Evolutionary conservation across 768 basidiomycete species (phyloP), one percentile per base, ranked within the genome.

Genomic region (Albatrellus ellisii): DNA sequence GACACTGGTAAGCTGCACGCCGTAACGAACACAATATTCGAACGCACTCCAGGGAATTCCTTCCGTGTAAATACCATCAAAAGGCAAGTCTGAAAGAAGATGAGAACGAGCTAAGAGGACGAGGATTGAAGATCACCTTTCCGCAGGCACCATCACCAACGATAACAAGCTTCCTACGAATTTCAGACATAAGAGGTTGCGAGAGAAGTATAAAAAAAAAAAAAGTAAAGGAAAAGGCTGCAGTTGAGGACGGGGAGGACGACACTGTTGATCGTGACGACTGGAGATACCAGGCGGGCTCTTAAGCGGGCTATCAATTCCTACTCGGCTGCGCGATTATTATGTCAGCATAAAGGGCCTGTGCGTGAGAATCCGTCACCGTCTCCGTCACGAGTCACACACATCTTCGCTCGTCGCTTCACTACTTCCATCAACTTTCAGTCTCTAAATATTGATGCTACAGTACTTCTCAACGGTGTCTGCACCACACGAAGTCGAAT

Each of bases 71-170:
- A 92, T 58, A 94, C 90, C 57, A 92, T 92, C 67, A 94, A 75
- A 59, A 92, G 44, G 39, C 50, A 51, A 33, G 50, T 51, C 50
- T 51, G 44, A 1, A 26, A 22, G 35, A 34, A 44, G 42, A 14
- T 33, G 7, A 34, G 26, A 33, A 26, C 26, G 28, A 17, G 6
- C 26, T 24, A 33, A 29, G 29, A 21, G 34, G 11, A 14, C 29
- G 24, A 31, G 37, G n/a, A 21, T 17, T 1, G 24, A 18, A 22
- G 52, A 54, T 38, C 28, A 85, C 85, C 84, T 91, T 90, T 67
- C 88, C 89, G 55, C 88, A 92, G 65, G 88, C 89, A 75, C 91
- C 91, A 69, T 94, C 91, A 62, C 92, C 92, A 53, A 98, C 92
- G 63, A 97, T 95, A 62, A 98, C 92, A 55, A 98, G 81, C 68